These are phyloP conservation scores for Phlyctochytrium bullatum DNA, from an alignment of 192 early-diverging fungal genomes.

Conservation along the genomic window DNA sequence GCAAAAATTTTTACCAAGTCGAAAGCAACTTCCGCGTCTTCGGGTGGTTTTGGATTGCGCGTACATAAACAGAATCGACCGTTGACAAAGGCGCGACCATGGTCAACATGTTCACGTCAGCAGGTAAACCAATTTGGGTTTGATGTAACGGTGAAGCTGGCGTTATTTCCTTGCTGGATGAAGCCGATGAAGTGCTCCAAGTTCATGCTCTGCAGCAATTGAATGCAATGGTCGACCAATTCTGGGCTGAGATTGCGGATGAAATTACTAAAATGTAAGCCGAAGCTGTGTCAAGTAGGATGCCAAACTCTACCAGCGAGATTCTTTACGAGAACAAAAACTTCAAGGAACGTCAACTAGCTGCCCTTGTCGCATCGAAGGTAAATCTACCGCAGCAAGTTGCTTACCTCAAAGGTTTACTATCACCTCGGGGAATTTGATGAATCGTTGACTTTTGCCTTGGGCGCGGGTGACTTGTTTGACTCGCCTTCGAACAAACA, in stretches of 20 bases:
- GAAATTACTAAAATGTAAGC: slow-evolving; percentile 82
- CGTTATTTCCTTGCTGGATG: slow-evolving; percentile 91
- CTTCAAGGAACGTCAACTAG: slow-evolving; percentile 83
- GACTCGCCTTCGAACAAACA: slow-evolving; percentile 69
- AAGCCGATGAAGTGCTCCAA: slow-evolving; percentile 86
- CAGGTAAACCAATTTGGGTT: too few relatives aligned
- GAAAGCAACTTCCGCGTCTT: too few relatives aligned
- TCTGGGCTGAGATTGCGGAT: slow-evolving; percentile 99
- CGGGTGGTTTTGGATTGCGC: too few relatives aligned
- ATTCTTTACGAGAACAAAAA: slow-evolving; percentile 88
- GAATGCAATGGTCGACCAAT: slow-evolving; percentile 83
- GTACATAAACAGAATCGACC: too few relatives aligned
- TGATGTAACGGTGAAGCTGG: too few relatives aligned
- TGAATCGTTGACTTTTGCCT: slow-evolving; percentile 92
- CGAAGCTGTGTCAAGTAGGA: too few relatives aligned
- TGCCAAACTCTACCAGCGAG: slow-evolving; percentile 72
- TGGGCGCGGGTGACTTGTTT: slow-evolving; percentile 90
- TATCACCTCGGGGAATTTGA: slow-evolving; percentile 96
- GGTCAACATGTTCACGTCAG: too few relatives aligned
- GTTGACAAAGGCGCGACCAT: too few relatives aligned
- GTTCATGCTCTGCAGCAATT: slow-evolving; percentile 92
- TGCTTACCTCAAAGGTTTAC: slow-evolving; percentile 67
- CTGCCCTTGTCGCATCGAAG: slow-evolving; percentile 96
- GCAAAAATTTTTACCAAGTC: too few relatives aligned
- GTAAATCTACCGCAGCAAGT: slow-evolving; percentile 42